Percentiles rank a stretch among this genome's conserved stretches.
Conservation (phyloP, 2,329 filamentous ascomycete species). For the Thelonectria blattea region DNA sequence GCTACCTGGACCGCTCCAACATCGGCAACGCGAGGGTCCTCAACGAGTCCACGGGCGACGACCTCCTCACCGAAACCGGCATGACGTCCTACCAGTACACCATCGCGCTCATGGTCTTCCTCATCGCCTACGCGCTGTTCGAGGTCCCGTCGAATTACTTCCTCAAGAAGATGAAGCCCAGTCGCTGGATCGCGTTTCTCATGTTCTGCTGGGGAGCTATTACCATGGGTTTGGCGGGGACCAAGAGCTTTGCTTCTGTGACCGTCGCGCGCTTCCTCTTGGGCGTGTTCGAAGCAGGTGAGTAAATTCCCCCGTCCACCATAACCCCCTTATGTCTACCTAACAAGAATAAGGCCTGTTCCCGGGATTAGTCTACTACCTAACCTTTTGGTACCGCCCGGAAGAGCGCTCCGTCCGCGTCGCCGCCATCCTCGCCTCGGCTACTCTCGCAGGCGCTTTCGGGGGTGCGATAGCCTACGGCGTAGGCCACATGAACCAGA, state of each 20-base stretch:
- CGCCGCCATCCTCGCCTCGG: conserved; percentile 69
- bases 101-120: conserved; percentile 48
- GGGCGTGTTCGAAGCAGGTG: conserved; percentile 41
- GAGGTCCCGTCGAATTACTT: conserved; percentile 53
- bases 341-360: conserved; percentile 21
- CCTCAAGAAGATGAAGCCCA: conserved; percentile 55
- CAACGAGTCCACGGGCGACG: conserved; percentile 42
- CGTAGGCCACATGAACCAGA: conserved; percentile 71
- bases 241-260: conserved; percentile 41
- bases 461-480: conserved; percentile 74
- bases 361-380: conserved; percentile 37
- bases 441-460: conserved; percentile 72
- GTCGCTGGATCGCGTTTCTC: conserved; percentile 49
- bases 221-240: conserved; percentile 51
- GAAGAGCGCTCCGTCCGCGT: conserved; percentile 71
- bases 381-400: conserved; percentile 75
- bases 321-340: too few species aligned
- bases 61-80: conserved; percentile 53
- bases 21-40: conserved; percentile 52
- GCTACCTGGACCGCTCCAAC: conserved; percentile 59
- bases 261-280: conserved; percentile 41
- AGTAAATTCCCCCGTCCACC: too few species aligned
- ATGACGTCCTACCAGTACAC: conserved; percentile 61
- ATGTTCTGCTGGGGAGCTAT: conserved; percentile 45
- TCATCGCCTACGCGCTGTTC: conserved; percentile 62